Base-by-base conservation (phyloP, 371 early-diverging fungal genomes). In the Zancudomyces culisetae region DNA sequence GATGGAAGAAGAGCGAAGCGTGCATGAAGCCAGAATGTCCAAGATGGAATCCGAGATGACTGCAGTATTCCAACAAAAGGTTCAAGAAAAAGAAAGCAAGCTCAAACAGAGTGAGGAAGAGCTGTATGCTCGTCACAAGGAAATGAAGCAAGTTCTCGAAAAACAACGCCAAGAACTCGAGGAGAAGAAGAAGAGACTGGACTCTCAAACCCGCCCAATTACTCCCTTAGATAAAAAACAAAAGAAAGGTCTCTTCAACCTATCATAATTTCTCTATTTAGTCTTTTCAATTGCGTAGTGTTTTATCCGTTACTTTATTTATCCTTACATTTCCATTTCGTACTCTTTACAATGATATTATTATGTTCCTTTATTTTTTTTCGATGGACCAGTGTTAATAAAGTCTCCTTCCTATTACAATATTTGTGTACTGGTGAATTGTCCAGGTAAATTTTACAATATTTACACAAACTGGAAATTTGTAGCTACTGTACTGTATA, bases 31-130 rank as follows among this genome's bases (percentile, higher is more conserved):
- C 60, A 91, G 90, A 72, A 77, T 96, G 74, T 75, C 81, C 60
- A 91, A 93, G 78, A 90, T 96, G 95, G 95, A 96, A 64, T 79
- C 84, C 43, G 95, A 96, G 66, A 94, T 96, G 95, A 84, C 85
- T 67, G 77, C 83, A 12, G 95, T 96, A 30, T 94, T 96, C 84
- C 87, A 90, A 66, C 90, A 89, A 58, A 96, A 96, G 78, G 94
- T 96, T 12, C 86, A 89, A 55, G 97, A 96, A 68, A 94, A 94
- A 76, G 95, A 94, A 64, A 72, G 82, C 50, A 94, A 94, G 73
- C 72, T 96, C 61, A 92, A 90, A 72, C 90, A 90, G 61, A 81
- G 83, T 24, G 97, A 96, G 63, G 93, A 94, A 62, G 97, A 96
- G 75, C 74, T 94, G 27, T 88, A 90, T 60, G 85, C 90, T 29